Conservation (phyloP, 2,329 filamentous ascomycete species). For the Neonectria magnoliae region DNA sequence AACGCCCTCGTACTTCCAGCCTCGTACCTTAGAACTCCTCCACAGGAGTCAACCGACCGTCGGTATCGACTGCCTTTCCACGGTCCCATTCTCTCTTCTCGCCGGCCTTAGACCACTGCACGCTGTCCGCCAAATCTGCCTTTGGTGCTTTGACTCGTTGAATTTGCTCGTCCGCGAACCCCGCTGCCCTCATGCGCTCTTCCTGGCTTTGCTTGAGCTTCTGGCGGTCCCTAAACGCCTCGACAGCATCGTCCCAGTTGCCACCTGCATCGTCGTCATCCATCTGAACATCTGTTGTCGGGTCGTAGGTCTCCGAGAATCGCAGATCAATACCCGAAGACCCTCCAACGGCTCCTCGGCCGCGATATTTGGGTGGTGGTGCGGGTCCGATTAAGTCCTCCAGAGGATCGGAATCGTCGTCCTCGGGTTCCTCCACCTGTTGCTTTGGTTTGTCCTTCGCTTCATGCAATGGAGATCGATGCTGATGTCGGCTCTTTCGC, state of each 20-base stretch:
- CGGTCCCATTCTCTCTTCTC: conserved; percentile 71
- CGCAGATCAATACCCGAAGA: conserved; percentile 79
- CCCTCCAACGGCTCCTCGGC: conserved; percentile 72
- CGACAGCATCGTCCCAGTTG: conserved; percentile 83
- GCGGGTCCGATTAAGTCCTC: conserved; percentile 82
- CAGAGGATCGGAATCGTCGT: conserved; percentile 71
- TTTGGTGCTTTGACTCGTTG: conserved; percentile 66
- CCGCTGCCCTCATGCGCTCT: conserved; percentile 78
- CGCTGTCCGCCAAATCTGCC: conserved; percentile 69
- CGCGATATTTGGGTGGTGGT: conserved; percentile 65
- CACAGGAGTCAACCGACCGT: conserved; percentile 26
- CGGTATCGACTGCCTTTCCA: conserved; percentile 54
- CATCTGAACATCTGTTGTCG: conserved; percentile 64
- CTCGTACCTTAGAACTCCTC: conserved; percentile 16
- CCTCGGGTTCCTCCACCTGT: conserved; percentile 15
- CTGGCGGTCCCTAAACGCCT: conserved; percentile 81
- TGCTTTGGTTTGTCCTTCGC: conserved; percentile 27
- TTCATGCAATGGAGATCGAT: conserved; percentile 43
- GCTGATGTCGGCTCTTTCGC: conserved; percentile 45
- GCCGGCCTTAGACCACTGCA: conserved; percentile 77
- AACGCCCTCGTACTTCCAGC: not conserved
- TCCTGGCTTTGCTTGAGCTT: conserved; percentile 81
- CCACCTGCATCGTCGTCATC: conserved; percentile 61
- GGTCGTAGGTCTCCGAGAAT: conserved; percentile 75
- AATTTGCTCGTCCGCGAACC: conserved; percentile 81